Evolutionary conservation across 140 eudicot species (phyloP), one percentile per base, ranked within the genome.

Genomic region (Bidens hawaiensis): DNA sequence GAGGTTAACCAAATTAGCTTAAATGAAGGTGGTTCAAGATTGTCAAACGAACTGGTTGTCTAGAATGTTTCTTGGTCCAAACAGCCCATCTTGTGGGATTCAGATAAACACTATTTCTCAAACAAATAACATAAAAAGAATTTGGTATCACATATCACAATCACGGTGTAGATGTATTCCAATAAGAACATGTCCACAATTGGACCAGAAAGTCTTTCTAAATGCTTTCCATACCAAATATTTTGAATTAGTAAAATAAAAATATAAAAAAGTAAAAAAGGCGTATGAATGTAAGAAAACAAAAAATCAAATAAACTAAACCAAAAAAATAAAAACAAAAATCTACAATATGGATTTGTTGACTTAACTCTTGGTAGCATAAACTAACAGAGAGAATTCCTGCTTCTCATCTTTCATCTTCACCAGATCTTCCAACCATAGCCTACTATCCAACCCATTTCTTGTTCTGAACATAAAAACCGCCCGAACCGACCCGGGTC

Each of bases 391-490:
- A 47, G 98, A 78, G 60, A 91, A 91, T 12, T 82, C 95, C 41
- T 71, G 69, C 57, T 79, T 78, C 8, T 86, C 89, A 71, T 81
- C 78, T 70, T 79, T 79, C 77, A 45, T 69, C 73, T 64, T 51
- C 78, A 78, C 19, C 71, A 80, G 79, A 66, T 91, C 95, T 49
- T 91, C 96, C 68, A 91, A 57, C 99, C 99, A 91, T 69, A 91
- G 55, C 72, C 98, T 80, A 65, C 95, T 91, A 49, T 91, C 98
- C 81, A 72, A 70, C 71, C 98, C 98, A 72, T 79, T 88, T 49
- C 99, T 78, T 27, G 93, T 82, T 61, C 95, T 84, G 60, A 91
- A 87, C 99, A 91, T 74, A n/a, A 91, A 91, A 33, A 88, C 95
- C 0, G 79, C 99, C 10, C n/a, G 70, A 0, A 96, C 95, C 13